Evolutionary conservation across 148 eudicot species (phyloP).

Genomic region (Pouteria glomerata): DNA sequence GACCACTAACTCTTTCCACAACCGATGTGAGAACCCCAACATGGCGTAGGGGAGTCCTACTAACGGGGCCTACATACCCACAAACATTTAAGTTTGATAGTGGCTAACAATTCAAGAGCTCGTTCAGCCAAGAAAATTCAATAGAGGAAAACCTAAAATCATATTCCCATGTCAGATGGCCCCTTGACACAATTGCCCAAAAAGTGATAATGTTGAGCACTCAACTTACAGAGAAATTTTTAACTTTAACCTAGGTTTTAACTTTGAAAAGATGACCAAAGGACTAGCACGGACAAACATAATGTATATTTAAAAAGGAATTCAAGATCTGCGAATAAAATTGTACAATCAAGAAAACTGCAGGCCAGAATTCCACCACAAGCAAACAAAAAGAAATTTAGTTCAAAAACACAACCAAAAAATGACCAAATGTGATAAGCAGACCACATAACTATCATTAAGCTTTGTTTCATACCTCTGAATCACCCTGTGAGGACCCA

Average conservation of each 20-base stretch:
- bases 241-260: not conserved
- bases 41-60: no score
- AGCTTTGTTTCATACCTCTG: slow-evolving; percentile 34
- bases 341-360: not conserved
- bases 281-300: not conserved
- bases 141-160: not conserved
- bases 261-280: not conserved
- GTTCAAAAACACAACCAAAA: slow-evolving; percentile 12
- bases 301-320: not conserved
- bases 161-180: not conserved
- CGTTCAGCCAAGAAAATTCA: not conserved
- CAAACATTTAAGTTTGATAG: not conserved
- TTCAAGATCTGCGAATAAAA: not conserved
- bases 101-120: slow-evolving; percentile 6
- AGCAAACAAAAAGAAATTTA: not conserved
- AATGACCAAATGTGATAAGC: not conserved
- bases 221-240: not conserved
- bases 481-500: slow-evolving; percentile 44
- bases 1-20: no score
- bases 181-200: not conserved
- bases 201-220: no score
- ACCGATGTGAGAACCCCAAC: no score
- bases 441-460: not conserved
- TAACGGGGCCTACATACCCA: no score
- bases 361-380: not conserved